Base-by-base conservation (phyloP, 768 basidiomycete species). In the Vararia minispora region DNA sequence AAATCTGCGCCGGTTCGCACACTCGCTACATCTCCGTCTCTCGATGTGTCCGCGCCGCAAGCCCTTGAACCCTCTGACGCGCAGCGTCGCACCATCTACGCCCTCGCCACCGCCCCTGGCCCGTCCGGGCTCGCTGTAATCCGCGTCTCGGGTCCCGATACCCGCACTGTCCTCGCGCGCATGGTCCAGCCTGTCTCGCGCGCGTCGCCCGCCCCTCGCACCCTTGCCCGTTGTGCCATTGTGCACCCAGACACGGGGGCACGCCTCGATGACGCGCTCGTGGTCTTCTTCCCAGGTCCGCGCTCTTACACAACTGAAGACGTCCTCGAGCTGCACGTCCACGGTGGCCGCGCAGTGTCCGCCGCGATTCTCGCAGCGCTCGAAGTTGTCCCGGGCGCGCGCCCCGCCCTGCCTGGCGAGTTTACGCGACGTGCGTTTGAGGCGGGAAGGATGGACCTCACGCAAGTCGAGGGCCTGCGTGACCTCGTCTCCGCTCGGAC, bases 401-500 rank as follows among this genome's bases (percentile, higher is more conserved):
- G 90, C 3, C 80, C 80, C 5, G 90, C 90, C 2, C 79, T 81
- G 50, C 74, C 80, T 2, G 90, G 90, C 21, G 90, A 94, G 58
- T 94, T 94, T 51, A 91, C 90, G 11, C 70, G 79, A 20, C 77
- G 84, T 30, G 88, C 89, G 0, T 86, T 88, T 45, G 62, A 79
- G 20, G 78, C 73, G 14, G 90, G 90, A 0, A 69, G 86, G 29
- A 62, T 94, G 37, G 89, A 91, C 52, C 59, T 94, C 39, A 89
- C 87, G 0, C 82, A 92, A 58, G 88, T 87, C 1, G 90, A 94
- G 53, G 90, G 87, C 5, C 55, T 94, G 39, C 74, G 78, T 42
- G 90, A 92, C 52, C 67, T 94, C 23, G 79, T 94, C 29, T 79
- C 91, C 37, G 87, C 88, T 0, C 87, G 91, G 51, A 94, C 90